These are phyloP conservation scores for Elaeis oleifera DNA, from an alignment of 202 grass and related monocot species.

Conservation along the genomic window DNA sequence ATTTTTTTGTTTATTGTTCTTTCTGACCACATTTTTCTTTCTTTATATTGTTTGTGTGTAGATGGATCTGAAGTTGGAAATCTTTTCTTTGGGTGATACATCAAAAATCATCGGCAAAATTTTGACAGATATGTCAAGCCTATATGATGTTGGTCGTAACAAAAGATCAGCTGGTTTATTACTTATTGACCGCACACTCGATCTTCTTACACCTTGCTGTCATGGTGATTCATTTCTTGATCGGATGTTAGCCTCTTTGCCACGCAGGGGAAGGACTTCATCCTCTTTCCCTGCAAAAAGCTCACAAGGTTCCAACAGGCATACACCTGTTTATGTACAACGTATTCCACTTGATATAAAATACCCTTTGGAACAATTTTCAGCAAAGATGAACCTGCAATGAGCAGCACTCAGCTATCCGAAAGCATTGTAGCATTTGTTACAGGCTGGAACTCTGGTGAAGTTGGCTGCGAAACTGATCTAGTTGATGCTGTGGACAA, in stretches of 20 bases:
- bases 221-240: slow-evolving; percentile 88
- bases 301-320: slow-evolving; percentile 35
- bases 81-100: slow-evolving; percentile 90
- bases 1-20: slow-evolving; percentile 14
- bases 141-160: slow-evolving; percentile 80
- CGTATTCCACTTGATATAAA: slow-evolving; percentile 57
- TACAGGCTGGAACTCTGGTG: slow-evolving; percentile 70
- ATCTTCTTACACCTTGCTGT: slow-evolving; percentile 82
- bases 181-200: slow-evolving; percentile 82
- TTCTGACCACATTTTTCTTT: slow-evolving; percentile 4
- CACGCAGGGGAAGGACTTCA: slow-evolving; percentile 42
- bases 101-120: slow-evolving; percentile 83
- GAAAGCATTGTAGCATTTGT: slow-evolving; percentile 71
- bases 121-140: slow-evolving; percentile 98
- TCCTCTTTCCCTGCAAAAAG: slow-evolving; percentile 33
- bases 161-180: slow-evolving; percentile 92
- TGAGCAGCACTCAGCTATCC: slow-evolving; percentile 25
- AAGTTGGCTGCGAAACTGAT: slow-evolving; percentile 31
- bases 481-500: slow-evolving; percentile 39
- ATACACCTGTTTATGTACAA: slow-evolving; percentile 35
- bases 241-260: slow-evolving; percentile 63
- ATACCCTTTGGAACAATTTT: slow-evolving; percentile 53
- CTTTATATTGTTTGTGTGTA: slow-evolving; percentile 25
- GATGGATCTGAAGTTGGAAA: slow-evolving; percentile 98
- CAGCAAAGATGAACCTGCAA: slow-evolving; percentile 49